Conservation (phyloP, 305 asterid genomes). For the Ajuga reptans region DNA sequence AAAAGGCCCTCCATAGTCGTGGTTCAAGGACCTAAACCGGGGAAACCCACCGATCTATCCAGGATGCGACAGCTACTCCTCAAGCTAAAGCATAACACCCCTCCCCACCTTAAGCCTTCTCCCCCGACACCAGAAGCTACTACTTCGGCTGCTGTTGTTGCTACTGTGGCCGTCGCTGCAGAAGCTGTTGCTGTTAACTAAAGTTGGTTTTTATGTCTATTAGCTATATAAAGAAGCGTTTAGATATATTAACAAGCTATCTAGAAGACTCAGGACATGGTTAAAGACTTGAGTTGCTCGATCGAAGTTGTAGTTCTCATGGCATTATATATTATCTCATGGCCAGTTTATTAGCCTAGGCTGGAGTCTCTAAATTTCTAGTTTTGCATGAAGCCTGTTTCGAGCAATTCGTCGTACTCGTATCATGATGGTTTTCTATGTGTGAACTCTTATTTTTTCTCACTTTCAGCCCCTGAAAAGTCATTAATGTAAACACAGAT, state of each 20-base stretch:
- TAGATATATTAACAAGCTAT: slow-evolving; percentile 1
- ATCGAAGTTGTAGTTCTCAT: not conserved
- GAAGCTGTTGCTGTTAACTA: slow-evolving; percentile 40
- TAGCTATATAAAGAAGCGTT: not conserved
- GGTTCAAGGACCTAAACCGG: slow-evolving; percentile 82
- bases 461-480: not conserved
- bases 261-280: not conserved
- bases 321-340: not conserved
- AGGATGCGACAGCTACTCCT: slow-evolving; percentile 66
- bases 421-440: too few species aligned
- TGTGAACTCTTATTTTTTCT: not conserved
- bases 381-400: not conserved
- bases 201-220: not conserved
- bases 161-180: slow-evolving; percentile 17
- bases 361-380: not conserved
- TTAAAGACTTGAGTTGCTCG: not conserved
- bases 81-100: slow-evolving; percentile 68
- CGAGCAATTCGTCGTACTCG: too few species aligned
- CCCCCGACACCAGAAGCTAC: slow-evolving; percentile 28
- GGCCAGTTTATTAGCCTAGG: not conserved
- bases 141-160: slow-evolving; percentile 15
- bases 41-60: slow-evolving; percentile 62
- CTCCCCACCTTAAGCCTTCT: slow-evolving; percentile 53
- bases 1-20: slow-evolving; percentile 46
- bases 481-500: not conserved